Base-by-base conservation (phyloP, 164 flowering plant genomes). In the Buxus sempervirens region DNA sequence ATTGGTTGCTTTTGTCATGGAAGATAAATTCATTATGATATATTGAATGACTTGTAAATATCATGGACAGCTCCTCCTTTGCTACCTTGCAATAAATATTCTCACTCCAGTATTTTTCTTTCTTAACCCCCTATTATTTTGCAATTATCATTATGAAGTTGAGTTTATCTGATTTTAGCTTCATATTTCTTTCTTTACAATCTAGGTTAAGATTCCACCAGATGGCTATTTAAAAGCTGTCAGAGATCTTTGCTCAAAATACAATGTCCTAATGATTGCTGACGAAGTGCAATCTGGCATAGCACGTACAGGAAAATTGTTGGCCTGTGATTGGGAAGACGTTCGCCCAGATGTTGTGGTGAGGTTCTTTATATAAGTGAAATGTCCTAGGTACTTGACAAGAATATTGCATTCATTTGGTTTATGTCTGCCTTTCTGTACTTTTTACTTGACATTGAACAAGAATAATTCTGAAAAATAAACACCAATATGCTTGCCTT, bases 271-370 rank as follows among this genome's bases (percentile, higher is more conserved):
- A 64, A 93, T 96, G 98, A 91, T 96, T 68, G 99, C 96, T 49
- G 99, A 96, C 84, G 99, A 96, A 78, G 83, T 96, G 78, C 99
- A 96, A 83, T 86, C 86, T 73, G 99, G 99, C 60, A 78, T 96
- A 72, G 99, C 85, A 60, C 80, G 98, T 25, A 80, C 96, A 57
- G 98, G 99, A 66, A 91, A 81, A 81, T 69, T 93, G 88, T 81
- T 96, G 77, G 97, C 97, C 61, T 93, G 97, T 70, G 96, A 96
- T 53, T 96, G 99, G 99, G 99, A 93, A 79, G 83, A 82, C 57
- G 86, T 91, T 61, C 90, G 90, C 9, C 98, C 98, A 22, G 98
- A 96, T 84, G 85, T 93, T 72, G 96, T 93, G 69, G 99, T 93
- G 80, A 85, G 85, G 62, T 28, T 36, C 26, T 54, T 55, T 41